Evolutionary conservation across 768 basidiomycete genomes (phyloP), one percentile per base, ranked within the genome.

Genomic region (Hemileccinum rubropunctum): DNA sequence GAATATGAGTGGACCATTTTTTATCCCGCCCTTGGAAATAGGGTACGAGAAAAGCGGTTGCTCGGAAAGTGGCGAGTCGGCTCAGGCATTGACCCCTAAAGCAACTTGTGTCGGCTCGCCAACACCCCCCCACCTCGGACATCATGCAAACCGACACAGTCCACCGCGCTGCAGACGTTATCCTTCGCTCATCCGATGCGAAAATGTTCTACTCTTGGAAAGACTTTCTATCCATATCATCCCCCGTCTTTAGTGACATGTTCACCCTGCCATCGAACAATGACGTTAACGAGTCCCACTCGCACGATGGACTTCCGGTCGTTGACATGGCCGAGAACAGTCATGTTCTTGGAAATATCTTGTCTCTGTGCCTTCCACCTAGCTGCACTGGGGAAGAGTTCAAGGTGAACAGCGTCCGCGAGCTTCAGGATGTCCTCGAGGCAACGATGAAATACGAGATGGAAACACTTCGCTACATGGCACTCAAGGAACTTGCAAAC

Each of bases 391-490:
- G 42, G 3, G 42, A 27, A 27, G 32, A 18, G 12, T 47, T 53
- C 53, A 30, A 39, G 20, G 27, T 42, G 1, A 6, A 23, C 15
- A 34, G 4, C 6, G 1, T 49, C 38, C 3, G 8, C 3, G 48
- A 58, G n/a, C 56, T 62, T 14, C 17, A 12, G 9, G 35, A 21
- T 9, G 34, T 52, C 26, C 47, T 61, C 12, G 51, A 56, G 6
- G 58, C 45, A 2, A 26, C 49, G 15, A 28, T 11, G 2, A 63
- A 61, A 36, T 57, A 63, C 10, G 54, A 57, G 9, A 63, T 60
- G 61, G 37, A 43, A 9, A 40, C 38, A 3, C 12, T 26, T 15
- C 50, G 30, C 13, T 14, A 14, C 14, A 14, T 30, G n/a, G 45
- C 38, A 14, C 47, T 61, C 26, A 4, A 15, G 20, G 45, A 38